A percentile compares a stretch with the other conserved stretches of the same genome.
Evolutionary conservation across 192 early-diverging fungal genomes (phyloP).

Genomic region (Gryganskiella cystojenkinii): DNA sequence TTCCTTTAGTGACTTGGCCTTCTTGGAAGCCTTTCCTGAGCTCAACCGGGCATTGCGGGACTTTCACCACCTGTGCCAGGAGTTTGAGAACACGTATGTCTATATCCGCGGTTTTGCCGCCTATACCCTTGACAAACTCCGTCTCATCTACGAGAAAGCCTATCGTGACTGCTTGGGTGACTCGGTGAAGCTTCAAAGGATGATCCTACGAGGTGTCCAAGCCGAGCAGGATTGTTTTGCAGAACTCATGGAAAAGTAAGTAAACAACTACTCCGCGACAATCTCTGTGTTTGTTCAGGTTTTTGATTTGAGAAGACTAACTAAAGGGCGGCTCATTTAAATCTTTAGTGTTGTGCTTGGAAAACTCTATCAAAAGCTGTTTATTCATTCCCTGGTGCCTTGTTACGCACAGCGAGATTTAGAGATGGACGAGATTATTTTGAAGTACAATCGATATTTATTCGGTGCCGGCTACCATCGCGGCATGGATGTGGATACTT

Average conservation of each 20-base stretch:
- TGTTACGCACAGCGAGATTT: slow-evolving; percentile 54
- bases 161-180: slow-evolving; percentile 49
- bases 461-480: slow-evolving; percentile 52
- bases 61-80: slow-evolving; percentile 53
- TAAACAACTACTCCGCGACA: too few relatives aligned
- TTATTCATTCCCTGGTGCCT: slow-evolving; percentile 58
- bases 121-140: slow-evolving; percentile 60
- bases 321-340: too few relatives aligned
- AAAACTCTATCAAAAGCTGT: slow-evolving; percentile 65
- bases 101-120: slow-evolving; percentile 64
- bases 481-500: slow-evolving; percentile 41
- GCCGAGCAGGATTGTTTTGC: slow-evolving; percentile 57
- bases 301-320: too few relatives aligned
- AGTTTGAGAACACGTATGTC: slow-evolving; percentile 65
- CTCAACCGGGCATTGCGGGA: slow-evolving; percentile 46
- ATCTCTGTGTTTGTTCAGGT: too few relatives aligned
- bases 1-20: slow-evolving; percentile 57
- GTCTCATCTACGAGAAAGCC: slow-evolving; percentile 58
- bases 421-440: slow-evolving; percentile 47
- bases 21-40: slow-evolving; percentile 57
- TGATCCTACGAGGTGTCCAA: slow-evolving; percentile 33
- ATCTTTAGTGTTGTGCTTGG: slow-evolving; percentile 57
- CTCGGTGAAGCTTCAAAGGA: slow-evolving; percentile 41
- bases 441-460: slow-evolving; percentile 48
- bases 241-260: slow-evolving; percentile 66